These are phyloP conservation scores for Mortierella sp. DNA, from an alignment of 371 early-diverging fungal genomes.

Conservation along the genomic window DNA sequence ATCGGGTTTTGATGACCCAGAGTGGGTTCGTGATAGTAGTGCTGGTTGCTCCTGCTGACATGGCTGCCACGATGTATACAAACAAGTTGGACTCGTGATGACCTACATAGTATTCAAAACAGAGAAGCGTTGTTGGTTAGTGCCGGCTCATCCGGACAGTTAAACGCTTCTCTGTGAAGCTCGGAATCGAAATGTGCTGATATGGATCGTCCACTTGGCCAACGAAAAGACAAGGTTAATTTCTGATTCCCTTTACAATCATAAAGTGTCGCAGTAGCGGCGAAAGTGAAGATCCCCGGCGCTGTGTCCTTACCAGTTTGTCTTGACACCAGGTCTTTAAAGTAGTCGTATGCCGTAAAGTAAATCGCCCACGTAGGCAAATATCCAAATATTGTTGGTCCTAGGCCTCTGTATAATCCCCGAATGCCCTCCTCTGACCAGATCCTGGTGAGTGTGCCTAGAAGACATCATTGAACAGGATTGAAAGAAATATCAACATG, in stretches of 20 bases:
- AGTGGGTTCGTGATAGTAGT: constrained; percentile 89
- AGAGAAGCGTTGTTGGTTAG: not conserved
- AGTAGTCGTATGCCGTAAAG: constrained; percentile 83
- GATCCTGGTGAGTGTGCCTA: constrained; percentile 81
- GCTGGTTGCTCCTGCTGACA: constrained; percentile 87
- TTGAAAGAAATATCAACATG: not conserved
- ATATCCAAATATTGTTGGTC: constrained; percentile 90
- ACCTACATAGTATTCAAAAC: constrained; percentile 33
- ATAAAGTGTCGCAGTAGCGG: not conserved
- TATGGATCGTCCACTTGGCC: not conserved
- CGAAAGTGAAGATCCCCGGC: not conserved
- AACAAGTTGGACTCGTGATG: constrained; percentile 65
- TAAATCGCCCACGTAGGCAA: constrained; percentile 95
- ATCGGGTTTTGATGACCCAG: constrained; percentile 94
- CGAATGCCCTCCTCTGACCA: constrained; percentile 88
- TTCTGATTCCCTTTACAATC: not conserved
- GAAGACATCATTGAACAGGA: not conserved
- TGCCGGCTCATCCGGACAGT: not conserved
- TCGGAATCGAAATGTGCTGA: not conserved
- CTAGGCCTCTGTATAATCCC: constrained; percentile 92
- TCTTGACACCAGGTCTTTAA: constrained; percentile 64
- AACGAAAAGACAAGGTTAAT: not conserved
- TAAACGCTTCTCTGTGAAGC: not conserved
- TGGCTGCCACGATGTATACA: constrained; percentile 88
- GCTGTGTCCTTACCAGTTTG: constrained; percentile 27